These are phyloP conservation scores for Allium fistulosum DNA, from an alignment of 106 monocot genomes.

Conservation along the genomic window DNA sequence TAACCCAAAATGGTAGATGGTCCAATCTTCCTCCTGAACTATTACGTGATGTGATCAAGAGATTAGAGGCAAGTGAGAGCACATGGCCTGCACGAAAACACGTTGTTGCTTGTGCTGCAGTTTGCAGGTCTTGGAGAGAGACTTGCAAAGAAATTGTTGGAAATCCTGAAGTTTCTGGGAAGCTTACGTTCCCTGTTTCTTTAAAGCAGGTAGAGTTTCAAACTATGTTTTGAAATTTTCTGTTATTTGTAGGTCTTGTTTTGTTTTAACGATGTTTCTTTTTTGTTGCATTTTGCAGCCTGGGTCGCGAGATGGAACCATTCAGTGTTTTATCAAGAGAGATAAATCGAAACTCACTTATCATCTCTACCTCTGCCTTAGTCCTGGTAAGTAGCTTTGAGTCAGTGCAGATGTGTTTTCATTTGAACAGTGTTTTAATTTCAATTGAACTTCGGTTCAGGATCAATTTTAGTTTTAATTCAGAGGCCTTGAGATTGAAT, in stretches of 20 bases:
- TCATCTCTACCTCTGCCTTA: constrained; percentile 44
- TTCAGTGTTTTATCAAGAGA: constrained; percentile 60
- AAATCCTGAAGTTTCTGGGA: constrained; percentile 53
- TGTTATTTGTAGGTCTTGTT: not conserved
- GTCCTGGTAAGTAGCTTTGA: constrained; percentile 18
- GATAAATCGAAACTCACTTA: constrained; percentile 50
- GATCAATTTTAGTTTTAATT: too few relatives aligned
- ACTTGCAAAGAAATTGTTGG: constrained; percentile 59
- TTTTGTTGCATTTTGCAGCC: not conserved
- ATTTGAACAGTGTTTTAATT: too few relatives aligned
- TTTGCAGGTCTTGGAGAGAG: constrained; percentile 62
- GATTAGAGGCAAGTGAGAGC: constrained; percentile 57
- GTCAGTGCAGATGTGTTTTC: not conserved
- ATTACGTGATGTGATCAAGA: constrained; percentile 51
- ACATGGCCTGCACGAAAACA: constrained; percentile 54
- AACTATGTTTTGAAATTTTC: not conserved
- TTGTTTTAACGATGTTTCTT: not conserved
- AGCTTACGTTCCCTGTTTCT: constrained; percentile 56
- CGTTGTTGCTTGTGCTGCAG: constrained; percentile 55
- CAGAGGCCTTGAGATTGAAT: too few relatives aligned
- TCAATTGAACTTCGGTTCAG: too few relatives aligned
- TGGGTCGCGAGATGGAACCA: constrained; percentile 34
- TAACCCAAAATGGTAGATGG: constrained; percentile 46
- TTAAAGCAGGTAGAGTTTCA: constrained; percentile 43
- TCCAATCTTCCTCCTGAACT: constrained; percentile 55